A percentile compares a stretch with the other conserved stretches of the same genome.
These are phyloP conservation scores for Geotrichum europaeum DNA, from an alignment of 1,139 yeast genomes.

Conservation along the genomic window DNA sequence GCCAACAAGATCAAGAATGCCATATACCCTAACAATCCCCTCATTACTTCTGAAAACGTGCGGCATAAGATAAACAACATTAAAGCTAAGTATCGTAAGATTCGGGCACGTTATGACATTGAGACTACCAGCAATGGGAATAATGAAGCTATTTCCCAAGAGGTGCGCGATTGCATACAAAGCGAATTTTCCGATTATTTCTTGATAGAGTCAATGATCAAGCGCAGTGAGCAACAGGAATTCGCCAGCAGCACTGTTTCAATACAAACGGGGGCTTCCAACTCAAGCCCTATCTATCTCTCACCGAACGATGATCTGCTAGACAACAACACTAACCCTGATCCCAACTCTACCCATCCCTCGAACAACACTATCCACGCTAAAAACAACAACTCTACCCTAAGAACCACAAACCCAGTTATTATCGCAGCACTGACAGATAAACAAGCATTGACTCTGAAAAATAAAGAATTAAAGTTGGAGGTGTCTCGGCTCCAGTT, in stretches of 20 bases:
- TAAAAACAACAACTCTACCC: neutral
- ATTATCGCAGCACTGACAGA: neutral
- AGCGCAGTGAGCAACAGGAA: neutral
- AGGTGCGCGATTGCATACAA: neutral
- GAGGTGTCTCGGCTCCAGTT: conserved; percentile 9
- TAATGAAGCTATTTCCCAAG: neutral
- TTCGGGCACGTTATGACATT: conserved; percentile 4
- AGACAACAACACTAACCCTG: neutral
- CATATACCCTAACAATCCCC: conserved; percentile 6
- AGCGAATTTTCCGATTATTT: conserved; percentile 13
- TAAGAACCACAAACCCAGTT: neutral
- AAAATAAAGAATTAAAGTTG: conserved; percentile 7
- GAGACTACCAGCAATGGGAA: neutral
- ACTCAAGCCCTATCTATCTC: neutral
- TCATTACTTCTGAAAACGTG: conserved; percentile 14
- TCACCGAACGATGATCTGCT: neutral
- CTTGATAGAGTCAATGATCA: conserved; percentile 8
- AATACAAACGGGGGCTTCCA: neutral
- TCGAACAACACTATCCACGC: neutral
- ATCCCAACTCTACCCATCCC: neutral
- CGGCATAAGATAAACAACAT: conserved; percentile 15
- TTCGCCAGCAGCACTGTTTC: neutral
- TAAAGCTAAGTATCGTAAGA: conserved; percentile 14
- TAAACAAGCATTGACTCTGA: conserved; percentile 3
- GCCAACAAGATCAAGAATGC: conserved; percentile 13